phyloP scores from a whole-genome alignment of 116 monocot genomes.

The Dioscorea cayenensis region DNA sequence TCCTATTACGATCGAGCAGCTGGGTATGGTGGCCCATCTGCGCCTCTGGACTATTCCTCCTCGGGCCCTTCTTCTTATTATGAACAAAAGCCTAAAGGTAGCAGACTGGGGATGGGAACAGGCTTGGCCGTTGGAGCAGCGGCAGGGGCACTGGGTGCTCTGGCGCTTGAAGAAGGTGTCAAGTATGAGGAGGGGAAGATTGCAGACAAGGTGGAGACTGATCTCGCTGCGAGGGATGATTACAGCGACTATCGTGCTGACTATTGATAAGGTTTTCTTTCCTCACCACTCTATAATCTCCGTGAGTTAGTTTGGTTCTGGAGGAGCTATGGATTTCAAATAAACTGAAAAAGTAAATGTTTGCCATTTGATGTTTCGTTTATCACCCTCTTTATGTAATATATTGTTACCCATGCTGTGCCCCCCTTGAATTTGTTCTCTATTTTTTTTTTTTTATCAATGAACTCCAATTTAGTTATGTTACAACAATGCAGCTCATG shows the following conservation, averaged over 20 bases:
- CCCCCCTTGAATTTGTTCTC: too few species aligned
- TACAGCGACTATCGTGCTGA: slow-evolving; percentile 53
- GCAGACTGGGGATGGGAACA: slow-evolving; percentile 37
- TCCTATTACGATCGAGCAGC: slow-evolving; percentile 30
- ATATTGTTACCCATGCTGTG: too few species aligned
- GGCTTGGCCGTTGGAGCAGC: slow-evolving; percentile 68
- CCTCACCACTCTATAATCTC: too few species aligned
- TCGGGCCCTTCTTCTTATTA: slow-evolving; percentile 16
- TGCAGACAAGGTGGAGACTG: slow-evolving; percentile 38
- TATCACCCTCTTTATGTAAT: too few species aligned
- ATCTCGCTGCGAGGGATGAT: slow-evolving; percentile 30
- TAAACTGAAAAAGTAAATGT: too few species aligned
- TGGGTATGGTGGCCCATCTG: slow-evolving; percentile 35
- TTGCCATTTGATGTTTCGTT: too few species aligned
- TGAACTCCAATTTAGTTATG: too few species aligned
- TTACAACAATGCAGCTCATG: too few species aligned
- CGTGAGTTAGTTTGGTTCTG: too few species aligned
- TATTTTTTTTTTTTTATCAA: too few species aligned
- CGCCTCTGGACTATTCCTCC: slow-evolving; percentile 32
- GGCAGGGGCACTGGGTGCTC: slow-evolving; percentile 51
- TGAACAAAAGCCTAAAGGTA: slow-evolving; percentile 34
- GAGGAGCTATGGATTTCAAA: too few species aligned
- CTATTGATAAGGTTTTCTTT: slow-evolving; percentile 21
- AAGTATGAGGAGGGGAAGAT: slow-evolving; percentile 59
- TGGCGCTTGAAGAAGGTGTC: slow-evolving; percentile 54